Percentiles rank a stretch among this genome's conserved stretches.
These are phyloP conservation scores for Amanita rimosa DNA, from an alignment of 768 basidiomycete genomes.

Conservation along the genomic window DNA sequence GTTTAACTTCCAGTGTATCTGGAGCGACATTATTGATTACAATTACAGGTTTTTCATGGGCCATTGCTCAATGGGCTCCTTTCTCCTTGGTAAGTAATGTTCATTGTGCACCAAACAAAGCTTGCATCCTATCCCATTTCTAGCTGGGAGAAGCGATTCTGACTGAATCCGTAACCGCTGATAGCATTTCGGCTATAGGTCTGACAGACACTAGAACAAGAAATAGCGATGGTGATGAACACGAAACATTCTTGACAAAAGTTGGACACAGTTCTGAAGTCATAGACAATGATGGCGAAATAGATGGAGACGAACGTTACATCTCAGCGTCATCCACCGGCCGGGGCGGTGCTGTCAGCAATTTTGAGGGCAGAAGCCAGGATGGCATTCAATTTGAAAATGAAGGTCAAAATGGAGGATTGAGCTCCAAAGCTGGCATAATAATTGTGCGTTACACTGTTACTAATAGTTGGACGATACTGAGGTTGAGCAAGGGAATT, in stretches of 20 bases:
- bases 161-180: conserved; percentile 36
- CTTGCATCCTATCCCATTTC: not conserved
- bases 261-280: conserved; percentile 19
- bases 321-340: conserved; percentile 6
- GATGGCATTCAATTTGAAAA: not conserved
- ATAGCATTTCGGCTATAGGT: conserved; percentile 26
- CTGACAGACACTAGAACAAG: conserved; percentile 33
- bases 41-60: conserved; percentile 86
- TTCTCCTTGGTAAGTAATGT: conserved; percentile 62
- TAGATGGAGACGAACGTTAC: not conserved
- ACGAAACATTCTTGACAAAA: conserved; percentile 18
- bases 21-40: conserved; percentile 71
- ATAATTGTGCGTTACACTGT: conserved; percentile 49
- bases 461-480: not conserved
- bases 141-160: conserved; percentile 83
- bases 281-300: conserved; percentile 12
- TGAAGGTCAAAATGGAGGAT: conserved; percentile 16
- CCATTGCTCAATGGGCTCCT: conserved; percentile 86
- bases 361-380: conserved; percentile 3
- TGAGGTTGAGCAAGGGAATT: conserved; percentile 52
- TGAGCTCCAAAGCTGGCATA: conserved; percentile 81
- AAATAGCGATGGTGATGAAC: conserved; percentile 17
- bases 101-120: not conserved
- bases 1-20: conserved; percentile 57
- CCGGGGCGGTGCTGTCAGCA: conserved; percentile 8